Conservation (phyloP, 768 basidiomycete genomes). For the Hysterangium stoloniferum region DNA sequence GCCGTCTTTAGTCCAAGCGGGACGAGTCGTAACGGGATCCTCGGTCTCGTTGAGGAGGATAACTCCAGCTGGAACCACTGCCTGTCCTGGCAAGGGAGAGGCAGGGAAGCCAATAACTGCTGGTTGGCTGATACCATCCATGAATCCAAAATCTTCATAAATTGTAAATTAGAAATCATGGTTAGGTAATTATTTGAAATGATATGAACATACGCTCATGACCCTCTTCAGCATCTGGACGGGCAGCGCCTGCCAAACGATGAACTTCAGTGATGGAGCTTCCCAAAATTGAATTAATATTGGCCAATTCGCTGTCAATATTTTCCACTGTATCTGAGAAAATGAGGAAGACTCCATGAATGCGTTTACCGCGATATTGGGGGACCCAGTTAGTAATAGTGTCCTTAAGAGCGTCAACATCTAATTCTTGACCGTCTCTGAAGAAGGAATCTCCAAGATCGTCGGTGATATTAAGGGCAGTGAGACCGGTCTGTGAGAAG, state of each 20-base stretch:
- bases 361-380: background rate
- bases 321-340: slow-evolving; percentile 25
- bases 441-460: slow-evolving; percentile 16
- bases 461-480: slow-evolving; percentile 15
- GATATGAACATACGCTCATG: slow-evolving; percentile 20
- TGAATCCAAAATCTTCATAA: slow-evolving; percentile 18
- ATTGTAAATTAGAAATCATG: background rate
- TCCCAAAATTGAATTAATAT: slow-evolving; percentile 26
- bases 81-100: slow-evolving; percentile 16
- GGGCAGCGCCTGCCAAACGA: slow-evolving; percentile 29
- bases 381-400: slow-evolving; percentile 12
- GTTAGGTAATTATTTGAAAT: slow-evolving; percentile 8
- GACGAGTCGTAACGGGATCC: slow-evolving; percentile 20
- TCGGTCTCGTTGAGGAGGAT: slow-evolving; percentile 19
- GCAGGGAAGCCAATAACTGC: slow-evolving; percentile 26
- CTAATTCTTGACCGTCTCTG: slow-evolving; percentile 14
- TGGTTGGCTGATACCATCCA: slow-evolving; percentile 25
- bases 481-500: slow-evolving; percentile 26
- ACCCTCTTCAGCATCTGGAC: slow-evolving; percentile 19
- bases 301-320: slow-evolving; percentile 15
- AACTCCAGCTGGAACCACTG: slow-evolving; percentile 20
- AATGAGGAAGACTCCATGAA: slow-evolving; percentile 19
- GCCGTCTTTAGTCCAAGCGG: slow-evolving; percentile 23
- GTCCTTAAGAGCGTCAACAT: slow-evolving; percentile 17
- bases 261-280: slow-evolving; percentile 33